phyloP scores from a whole-genome alignment of 2,329 filamentous ascomycete genomes.

The Aspergillus fumigatus region DNA sequence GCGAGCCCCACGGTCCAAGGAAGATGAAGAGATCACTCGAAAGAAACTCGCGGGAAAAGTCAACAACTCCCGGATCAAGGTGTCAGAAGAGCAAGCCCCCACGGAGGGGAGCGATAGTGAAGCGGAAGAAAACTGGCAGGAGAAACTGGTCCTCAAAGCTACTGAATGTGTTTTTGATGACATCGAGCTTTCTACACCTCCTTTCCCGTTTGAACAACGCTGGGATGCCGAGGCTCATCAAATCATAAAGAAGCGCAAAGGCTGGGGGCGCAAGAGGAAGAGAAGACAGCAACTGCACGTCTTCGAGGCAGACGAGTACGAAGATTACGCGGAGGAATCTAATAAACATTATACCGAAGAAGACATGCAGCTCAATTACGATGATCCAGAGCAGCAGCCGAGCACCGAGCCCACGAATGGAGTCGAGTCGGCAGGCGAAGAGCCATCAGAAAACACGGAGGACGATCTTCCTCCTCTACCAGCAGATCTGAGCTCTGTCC shows the following conservation, averaged over 20 bases:
- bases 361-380: slow-evolving; percentile 39
- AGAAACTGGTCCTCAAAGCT: slow-evolving; percentile 68
- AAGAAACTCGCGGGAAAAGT: slow-evolving; percentile 56
- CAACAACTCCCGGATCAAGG: slow-evolving; percentile 28
- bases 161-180: slow-evolving; percentile 78
- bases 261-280: slow-evolving; percentile 34
- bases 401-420: slow-evolving; percentile 10
- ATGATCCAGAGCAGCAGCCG: slow-evolving; percentile 35
- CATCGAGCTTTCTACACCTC: slow-evolving; percentile 66
- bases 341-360: slow-evolving; percentile 26
- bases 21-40: slow-evolving; percentile 62
- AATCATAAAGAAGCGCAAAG: slow-evolving; percentile 38
- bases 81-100: slow-evolving; percentile 19
- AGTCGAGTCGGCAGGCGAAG: slow-evolving; percentile 13
- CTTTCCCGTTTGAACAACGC: slow-evolving; percentile 83
- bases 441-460: slow-evolving; percentile 36
- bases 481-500: slow-evolving; percentile 61
- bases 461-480: slow-evolving; percentile 47
- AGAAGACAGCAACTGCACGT: slow-evolving; percentile 51
- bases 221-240: slow-evolving; percentile 74
- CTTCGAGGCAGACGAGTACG: slow-evolving; percentile 42
- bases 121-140: slow-evolving; percentile 64
- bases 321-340: slow-evolving; percentile 34
- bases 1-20: slow-evolving; percentile 62
- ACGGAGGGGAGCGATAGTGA: slow-evolving; percentile 35